Percentiles rank a stretch among this genome's conserved stretches.
Evolutionary conservation across 345 rosid genomes (phyloP).

Genomic region (Euclidium syriacum): DNA sequence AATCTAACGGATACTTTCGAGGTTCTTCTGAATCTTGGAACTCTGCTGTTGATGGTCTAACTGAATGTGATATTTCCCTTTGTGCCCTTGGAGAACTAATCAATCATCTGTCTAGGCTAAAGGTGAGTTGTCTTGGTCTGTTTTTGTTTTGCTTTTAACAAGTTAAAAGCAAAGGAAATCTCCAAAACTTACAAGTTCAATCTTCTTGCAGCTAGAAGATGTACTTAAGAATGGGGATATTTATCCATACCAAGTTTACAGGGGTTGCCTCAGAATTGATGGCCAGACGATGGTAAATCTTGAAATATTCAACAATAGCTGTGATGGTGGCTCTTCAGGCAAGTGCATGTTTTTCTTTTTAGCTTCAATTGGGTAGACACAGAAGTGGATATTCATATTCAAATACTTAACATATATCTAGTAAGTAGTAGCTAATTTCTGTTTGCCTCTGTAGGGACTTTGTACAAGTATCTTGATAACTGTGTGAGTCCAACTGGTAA

Average conservation of each 20-base stretch:
- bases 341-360: slow-evolving; percentile 28
- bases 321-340: slow-evolving; percentile 77
- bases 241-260: slow-evolving; percentile 72
- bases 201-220: slow-evolving; percentile 59
- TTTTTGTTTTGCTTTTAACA: slow-evolving; percentile 2
- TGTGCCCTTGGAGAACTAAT: slow-evolving; percentile 80
- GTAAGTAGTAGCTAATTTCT: not conserved
- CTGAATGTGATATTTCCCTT: slow-evolving; percentile 45
- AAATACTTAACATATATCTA: not conserved
- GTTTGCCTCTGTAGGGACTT: slow-evolving; percentile 54
- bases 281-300: slow-evolving; percentile 93
- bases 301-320: slow-evolving; percentile 75
- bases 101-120: slow-evolving; percentile 73
- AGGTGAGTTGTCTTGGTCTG: slow-evolving; percentile 45
- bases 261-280: slow-evolving; percentile 82
- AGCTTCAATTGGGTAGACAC: not conserved
- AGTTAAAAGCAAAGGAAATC: not conserved
- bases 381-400: not conserved
- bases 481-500: slow-evolving; percentile 80
- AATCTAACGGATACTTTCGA: slow-evolving; percentile 59
- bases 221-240: slow-evolving; percentile 70
- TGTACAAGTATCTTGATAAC: slow-evolving; percentile 75
- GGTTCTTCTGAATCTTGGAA: slow-evolving; percentile 52
- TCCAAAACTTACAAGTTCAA: slow-evolving; percentile 7
- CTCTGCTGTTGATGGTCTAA: slow-evolving; percentile 41